Base-by-base conservation (phyloP, 2,329 filamentous ascomycete genomes). In the Phoma sp. region DNA sequence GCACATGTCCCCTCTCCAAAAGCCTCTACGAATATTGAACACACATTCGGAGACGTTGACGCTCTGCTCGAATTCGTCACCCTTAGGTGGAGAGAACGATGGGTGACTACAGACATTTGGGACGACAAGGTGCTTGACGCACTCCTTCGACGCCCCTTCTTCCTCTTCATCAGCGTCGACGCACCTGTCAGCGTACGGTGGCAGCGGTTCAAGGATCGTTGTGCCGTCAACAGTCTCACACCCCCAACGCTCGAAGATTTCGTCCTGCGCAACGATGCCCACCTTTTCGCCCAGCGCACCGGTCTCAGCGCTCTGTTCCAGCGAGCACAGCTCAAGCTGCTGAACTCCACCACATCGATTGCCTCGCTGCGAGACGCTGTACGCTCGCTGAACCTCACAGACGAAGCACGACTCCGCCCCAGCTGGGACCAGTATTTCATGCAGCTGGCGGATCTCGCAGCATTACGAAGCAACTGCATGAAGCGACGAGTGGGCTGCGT, bases 381-480 rank as follows among this genome's bases (percentile, higher is more conserved):
- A 1, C 82, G 84, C 43, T 84, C 85, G 41, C 83, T 97, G 7
- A 85, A 96, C 72, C 84, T 99, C 24, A 83, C 89, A 1, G 88
- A 95, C 69, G 84, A 88, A 31, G 85, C 90, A 65, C 88, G 95
- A 2, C 82, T 99, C 32, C 87, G 95, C 1, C 95, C 95, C 0
- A 88, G 86, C 43, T 99, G 95, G 95, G 95, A 99, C 76, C 88
- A 90, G 68, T 99, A 99, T 79, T 99, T 99, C 73, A 99, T 99
- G 95, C 87, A 91, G 36, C 82, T 99, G n/a, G 93, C 95, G 5
- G 92, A 90, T 31, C 85, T 99, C 43, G 95, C 95, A 7, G 91
- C 94, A 0, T 89, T 92, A 65, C 85, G 95, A 61, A 92, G 88
- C 71, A 99, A 99, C 76, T 99, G 95, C 80, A 99, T 99, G 95